These are phyloP conservation scores for Rhodamnia argentea DNA, from an alignment of 345 rosid species.

Conservation along the genomic window DNA sequence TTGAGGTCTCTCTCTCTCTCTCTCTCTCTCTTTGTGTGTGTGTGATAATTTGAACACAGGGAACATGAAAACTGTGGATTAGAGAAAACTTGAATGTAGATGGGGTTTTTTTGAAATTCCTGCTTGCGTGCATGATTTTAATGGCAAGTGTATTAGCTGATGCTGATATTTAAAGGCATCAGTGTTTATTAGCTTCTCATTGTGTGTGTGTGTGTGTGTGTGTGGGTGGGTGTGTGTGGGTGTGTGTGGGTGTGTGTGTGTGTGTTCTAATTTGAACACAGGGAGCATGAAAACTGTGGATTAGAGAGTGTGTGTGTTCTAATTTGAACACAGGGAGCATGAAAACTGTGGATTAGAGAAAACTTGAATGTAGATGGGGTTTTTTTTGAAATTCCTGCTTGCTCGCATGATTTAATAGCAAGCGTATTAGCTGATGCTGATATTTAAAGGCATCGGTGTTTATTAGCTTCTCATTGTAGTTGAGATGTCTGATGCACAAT, in stretches of 20 bases:
- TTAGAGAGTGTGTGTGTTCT: background rate
- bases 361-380: background rate
- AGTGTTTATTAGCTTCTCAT: background rate
- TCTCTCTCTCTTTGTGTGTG: background rate
- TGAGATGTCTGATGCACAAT: background rate
- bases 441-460: background rate
- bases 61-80: background rate
- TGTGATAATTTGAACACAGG: background rate
- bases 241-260: too few relatives aligned
- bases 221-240: too few relatives aligned
- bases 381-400: background rate
- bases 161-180: background rate
- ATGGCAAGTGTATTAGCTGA: background rate
- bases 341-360: background rate
- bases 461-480: background rate
- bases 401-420: background rate
- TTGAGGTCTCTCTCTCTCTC: slow-evolving; percentile 33
- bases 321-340: background rate
- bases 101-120: background rate
- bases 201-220: too few relatives aligned
- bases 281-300: background rate
- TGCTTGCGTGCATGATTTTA: background rate
- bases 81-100: background rate
- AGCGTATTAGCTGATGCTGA: background rate
- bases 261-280: background rate